Conservation (phyloP, 176 grass and related monocot species). For the Aegilops tauschii region DNA sequence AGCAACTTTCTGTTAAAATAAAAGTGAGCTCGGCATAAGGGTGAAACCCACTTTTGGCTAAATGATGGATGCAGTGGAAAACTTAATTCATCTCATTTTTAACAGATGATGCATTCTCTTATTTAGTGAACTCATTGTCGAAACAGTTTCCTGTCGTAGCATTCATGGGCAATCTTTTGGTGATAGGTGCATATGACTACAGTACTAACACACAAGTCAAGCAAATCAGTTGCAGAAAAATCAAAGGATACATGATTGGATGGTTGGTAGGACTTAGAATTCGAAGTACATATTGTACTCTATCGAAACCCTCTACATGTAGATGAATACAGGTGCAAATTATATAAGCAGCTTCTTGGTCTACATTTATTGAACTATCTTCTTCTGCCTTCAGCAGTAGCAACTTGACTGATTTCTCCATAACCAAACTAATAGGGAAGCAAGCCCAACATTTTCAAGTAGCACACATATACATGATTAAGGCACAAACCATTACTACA, state of each 20-base stretch:
- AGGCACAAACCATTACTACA: constrained; percentile 7
- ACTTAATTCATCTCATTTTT: not conserved
- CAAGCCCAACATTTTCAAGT: constrained; percentile 10
- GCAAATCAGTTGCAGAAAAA: constrained; percentile 15
- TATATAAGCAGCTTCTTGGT: not conserved
- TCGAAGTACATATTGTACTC: constrained; percentile 6
- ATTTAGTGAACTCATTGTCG: constrained; percentile 7
- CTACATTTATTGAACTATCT: constrained; percentile 14
- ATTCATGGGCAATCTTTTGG: constrained; percentile 14
- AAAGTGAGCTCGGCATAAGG: not conserved
- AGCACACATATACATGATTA: not conserved
- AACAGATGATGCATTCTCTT: not conserved
- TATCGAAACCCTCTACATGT: constrained; percentile 3
- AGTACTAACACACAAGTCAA: not conserved
- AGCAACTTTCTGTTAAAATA: constrained; percentile 16
- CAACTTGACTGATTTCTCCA: not conserved
- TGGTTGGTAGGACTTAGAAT: not conserved
- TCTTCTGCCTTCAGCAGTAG: constrained; percentile 20
- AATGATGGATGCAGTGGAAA: constrained; percentile 20
- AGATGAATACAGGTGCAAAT: constrained; percentile 4
- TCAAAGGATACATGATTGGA: not conserved
- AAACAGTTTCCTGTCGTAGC: not conserved
- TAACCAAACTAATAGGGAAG: constrained; percentile 13
- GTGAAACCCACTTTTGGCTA: not conserved
- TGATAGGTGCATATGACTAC: constrained; percentile 16